phyloP scores from a whole-genome alignment of 371 early-diverging fungal species.

The Funneliformis caledonium region DNA sequence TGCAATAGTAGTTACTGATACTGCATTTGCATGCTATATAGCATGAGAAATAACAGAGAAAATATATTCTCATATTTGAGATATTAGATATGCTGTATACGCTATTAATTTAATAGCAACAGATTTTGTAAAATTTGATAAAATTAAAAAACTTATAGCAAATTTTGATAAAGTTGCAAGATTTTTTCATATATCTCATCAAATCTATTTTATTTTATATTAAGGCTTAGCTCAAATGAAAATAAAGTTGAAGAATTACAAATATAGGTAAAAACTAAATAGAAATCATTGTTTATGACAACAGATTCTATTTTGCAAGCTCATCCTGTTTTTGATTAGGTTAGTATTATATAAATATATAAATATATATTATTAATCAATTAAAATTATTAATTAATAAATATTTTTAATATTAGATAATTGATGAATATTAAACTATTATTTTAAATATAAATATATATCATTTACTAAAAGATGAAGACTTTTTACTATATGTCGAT shows the following conservation, averaged over 20 bases:
- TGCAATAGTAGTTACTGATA: neutral
- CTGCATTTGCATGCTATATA: too few relatives aligned
- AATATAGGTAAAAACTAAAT: neutral
- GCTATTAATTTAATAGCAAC: conserved; percentile 16
- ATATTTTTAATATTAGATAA: too few relatives aligned
- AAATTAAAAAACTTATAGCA: neutral
- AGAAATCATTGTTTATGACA: too few relatives aligned
- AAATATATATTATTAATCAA: neutral
- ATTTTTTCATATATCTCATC: too few relatives aligned
- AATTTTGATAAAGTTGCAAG: neutral
- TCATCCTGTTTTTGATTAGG: conserved; percentile 10
- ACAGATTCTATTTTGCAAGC: conserved; percentile 1
- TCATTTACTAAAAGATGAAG: too few relatives aligned
- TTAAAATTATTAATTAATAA: neutral
- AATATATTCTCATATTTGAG: too few relatives aligned
- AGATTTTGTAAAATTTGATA: neutral
- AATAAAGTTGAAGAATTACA: conserved; percentile 2
- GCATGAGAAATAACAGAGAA: too few relatives aligned
- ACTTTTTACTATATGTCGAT: too few relatives aligned
- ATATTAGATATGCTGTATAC: neutral
- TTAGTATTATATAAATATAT: too few relatives aligned
- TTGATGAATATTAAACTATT: too few relatives aligned
- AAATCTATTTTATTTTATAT: neutral
- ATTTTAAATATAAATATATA: too few relatives aligned
- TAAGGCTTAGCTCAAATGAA: too few relatives aligned